Conservation (phyloP, 164 flowering plant genomes). For the Litsea cubeba region DNA sequence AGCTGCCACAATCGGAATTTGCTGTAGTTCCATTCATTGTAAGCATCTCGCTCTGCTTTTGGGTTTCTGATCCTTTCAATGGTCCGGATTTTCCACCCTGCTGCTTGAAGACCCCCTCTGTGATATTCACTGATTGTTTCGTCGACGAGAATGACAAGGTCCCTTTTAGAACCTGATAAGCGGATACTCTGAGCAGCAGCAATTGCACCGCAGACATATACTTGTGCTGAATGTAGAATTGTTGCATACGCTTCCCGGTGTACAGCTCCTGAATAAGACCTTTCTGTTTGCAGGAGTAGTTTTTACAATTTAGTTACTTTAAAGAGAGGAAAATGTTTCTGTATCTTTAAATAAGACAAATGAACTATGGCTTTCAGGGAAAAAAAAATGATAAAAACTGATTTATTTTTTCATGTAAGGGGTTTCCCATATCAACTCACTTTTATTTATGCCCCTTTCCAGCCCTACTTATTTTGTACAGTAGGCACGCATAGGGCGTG, state of each 20-base stretch:
- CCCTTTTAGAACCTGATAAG: conserved; percentile 46
- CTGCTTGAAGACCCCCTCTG: conserved; percentile 47
- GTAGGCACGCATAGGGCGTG: too few species aligned
- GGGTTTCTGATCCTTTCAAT: conserved; percentile 59
- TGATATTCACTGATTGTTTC: conserved; percentile 46
- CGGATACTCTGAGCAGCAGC: conserved; percentile 65
- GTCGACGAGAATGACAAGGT: conserved; percentile 59
- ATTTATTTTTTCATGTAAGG: too few species aligned
- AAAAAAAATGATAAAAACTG: neutral
- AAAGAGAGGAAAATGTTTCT: neutral
- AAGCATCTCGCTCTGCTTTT: conserved; percentile 67
- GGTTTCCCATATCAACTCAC: too few species aligned
- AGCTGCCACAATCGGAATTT: conserved; percentile 93
- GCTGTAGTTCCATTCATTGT: conserved; percentile 95
- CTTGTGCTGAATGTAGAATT: conserved; percentile 54
- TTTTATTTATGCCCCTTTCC: too few species aligned
- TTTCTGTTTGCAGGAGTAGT: conserved; percentile 14
- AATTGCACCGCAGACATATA: conserved; percentile 63
- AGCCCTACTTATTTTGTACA: too few species aligned
- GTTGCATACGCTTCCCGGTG: conserved; percentile 59
- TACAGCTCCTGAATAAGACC: conserved; percentile 24
- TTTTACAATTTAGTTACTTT: neutral
- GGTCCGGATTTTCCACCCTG: conserved; percentile 54
- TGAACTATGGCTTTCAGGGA: neutral
- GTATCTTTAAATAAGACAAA: neutral